Evolutionary conservation across 192 early-diverging fungal species (phyloP).

Genomic region (Chytriomyces sp.): DNA sequence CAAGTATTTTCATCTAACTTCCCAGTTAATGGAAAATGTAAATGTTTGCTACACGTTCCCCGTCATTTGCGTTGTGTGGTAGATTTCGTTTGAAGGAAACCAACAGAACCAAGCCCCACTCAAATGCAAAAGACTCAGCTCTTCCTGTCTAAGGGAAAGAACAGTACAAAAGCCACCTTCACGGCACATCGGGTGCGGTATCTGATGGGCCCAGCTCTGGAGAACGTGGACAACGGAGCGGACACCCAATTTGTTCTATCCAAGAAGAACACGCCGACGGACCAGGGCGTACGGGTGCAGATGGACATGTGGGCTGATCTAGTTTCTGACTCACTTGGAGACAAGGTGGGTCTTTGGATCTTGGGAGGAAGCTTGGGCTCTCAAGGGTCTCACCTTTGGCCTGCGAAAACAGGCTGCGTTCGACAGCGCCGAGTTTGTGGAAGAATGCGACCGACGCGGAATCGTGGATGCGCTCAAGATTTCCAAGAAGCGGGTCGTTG

Average conservation of each 20-base stretch:
- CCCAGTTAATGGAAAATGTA: too few species aligned
- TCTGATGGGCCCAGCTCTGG: constrained; percentile 11
- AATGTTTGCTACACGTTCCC: too few species aligned
- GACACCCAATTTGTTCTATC: constrained; percentile 13
- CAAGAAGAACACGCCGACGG: not conserved
- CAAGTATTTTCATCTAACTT: too few species aligned
- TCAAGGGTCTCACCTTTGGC: too few species aligned
- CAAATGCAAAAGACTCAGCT: constrained; percentile 17
- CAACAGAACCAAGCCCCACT: too few species aligned
- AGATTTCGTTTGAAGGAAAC: too few species aligned
- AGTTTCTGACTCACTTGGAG: constrained; percentile 1
- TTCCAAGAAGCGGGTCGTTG: not conserved
- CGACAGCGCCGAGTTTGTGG: constrained; percentile 14
- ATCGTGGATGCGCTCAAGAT: constrained; percentile 15
- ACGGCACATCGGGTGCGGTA: not conserved
- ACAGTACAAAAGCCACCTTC: constrained; percentile 22
- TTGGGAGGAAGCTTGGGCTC: not conserved
- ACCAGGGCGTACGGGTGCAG: not conserved
- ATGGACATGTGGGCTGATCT: constrained; percentile 17
- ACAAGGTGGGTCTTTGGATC: not conserved
- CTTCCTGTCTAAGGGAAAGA: constrained; percentile 6
- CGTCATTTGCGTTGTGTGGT: too few species aligned
- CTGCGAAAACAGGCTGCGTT: too few species aligned
- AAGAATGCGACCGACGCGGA: not conserved
- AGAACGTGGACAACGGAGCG: not conserved